phyloP scores from a whole-genome alignment of 2,329 filamentous ascomycete genomes.

The Aspergillus calidoustus region DNA sequence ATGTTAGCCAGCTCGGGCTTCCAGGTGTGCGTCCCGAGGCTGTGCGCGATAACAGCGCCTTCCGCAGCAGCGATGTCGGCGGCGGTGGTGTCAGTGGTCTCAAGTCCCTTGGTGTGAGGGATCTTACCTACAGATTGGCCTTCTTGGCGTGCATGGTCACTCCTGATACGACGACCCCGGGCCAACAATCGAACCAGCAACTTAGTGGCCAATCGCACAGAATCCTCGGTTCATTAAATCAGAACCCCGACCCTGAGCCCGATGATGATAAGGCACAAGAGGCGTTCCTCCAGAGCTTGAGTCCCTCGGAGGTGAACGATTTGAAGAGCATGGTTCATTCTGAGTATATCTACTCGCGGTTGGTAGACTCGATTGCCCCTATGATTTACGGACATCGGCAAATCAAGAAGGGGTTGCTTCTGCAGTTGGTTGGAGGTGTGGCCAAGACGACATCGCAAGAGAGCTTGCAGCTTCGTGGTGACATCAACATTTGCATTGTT shows the following conservation, averaged over 20 bases:
- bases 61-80: constrained; percentile 77
- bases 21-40: constrained; percentile 84
- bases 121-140: constrained; percentile 93
- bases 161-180: constrained; percentile 80
- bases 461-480: constrained; percentile 92
- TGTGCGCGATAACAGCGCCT: constrained; percentile 78
- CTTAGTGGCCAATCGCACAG: constrained; percentile 77
- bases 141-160: constrained; percentile 97
- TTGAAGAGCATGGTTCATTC: constrained; percentile 91
- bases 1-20: constrained; percentile 91
- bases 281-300: constrained; percentile 84
- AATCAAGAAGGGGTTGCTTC: constrained; percentile 92
- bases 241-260: constrained; percentile 70
- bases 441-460: constrained; percentile 82
- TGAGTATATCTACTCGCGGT: constrained; percentile 89
- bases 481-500: constrained; percentile 98
- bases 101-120: constrained; percentile 89
- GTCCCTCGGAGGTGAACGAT: constrained; percentile 85
- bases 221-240: constrained; percentile 81
- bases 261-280: constrained; percentile 85
- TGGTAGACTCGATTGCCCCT: constrained; percentile 92
- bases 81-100: constrained; percentile 85
- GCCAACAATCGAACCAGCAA: constrained; percentile 71
- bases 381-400: constrained; percentile 98
- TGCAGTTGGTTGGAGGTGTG: constrained; percentile 96